Base-by-base conservation (phyloP, 371 early-diverging fungal species). In the Zychaea mexicana region DNA sequence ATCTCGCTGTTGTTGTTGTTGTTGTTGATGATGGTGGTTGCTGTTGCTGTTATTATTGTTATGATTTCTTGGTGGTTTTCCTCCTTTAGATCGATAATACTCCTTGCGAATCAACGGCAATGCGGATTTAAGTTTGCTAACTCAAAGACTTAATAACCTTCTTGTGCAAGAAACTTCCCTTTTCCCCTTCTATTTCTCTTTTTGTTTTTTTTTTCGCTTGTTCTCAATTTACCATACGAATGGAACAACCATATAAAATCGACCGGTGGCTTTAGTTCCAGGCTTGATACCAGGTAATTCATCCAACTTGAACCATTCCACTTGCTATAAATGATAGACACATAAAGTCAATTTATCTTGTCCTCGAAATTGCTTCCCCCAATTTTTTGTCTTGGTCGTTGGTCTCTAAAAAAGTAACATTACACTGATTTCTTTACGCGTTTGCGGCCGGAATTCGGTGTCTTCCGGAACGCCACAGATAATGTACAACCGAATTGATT, bases 391-490 rank as follows among this genome's bases (percentile, higher is more conserved):
- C 26, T 30, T 17, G 9, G 21, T 33, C 21, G 26, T 54, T 63
- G 17, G n/a, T n/a, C n/a, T 12, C 12, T n/a, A 32, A 6, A 8
- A 19, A 22, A 12, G 5, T 2, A 13, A 13, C 27, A 0, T 61
- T 83, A 88, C 88, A 70, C 92, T 93, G 67, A 99, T 99, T 73
- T 99, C 99, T 73, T 98, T 98, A 70, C 98, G 83, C 4, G 97
- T 96, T 66, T 89, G 88, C 13, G 99, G 92, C 38, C 82, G 72
- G 76, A 99, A 99, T 36, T 79, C 64, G 0, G 94, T 93, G 61
- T 80, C 75, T 77, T 96, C 96, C 27, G 93, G 81, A 3, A 99
- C 94, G 61, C 97, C 96, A 60, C 91, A 79, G 54, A 96, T 88
- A 62, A 97, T 90, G 68, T 96, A 99, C 64, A 99, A 75, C 53